These are phyloP conservation scores for Penicillium sp. DNA, from an alignment of 2,329 filamentous ascomycete genomes.

Conservation along the genomic window DNA sequence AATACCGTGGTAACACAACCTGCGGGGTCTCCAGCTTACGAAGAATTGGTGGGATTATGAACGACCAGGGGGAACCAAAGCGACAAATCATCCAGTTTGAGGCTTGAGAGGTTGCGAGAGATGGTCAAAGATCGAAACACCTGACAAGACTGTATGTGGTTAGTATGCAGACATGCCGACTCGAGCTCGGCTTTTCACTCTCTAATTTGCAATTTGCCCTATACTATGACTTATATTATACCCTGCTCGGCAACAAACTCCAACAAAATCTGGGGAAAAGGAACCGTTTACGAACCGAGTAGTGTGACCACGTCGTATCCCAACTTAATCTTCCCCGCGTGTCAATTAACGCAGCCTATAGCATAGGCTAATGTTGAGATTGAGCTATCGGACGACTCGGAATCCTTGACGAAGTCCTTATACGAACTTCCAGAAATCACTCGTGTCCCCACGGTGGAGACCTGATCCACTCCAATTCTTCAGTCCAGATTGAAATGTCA, in stretches of 20 bases:
- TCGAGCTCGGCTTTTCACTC: not conserved
- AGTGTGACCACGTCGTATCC: not conserved
- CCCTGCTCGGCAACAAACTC: not conserved
- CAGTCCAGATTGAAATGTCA: not conserved
- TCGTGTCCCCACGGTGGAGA: not conserved
- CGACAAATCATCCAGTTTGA: not conserved
- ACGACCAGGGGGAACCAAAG: not conserved
- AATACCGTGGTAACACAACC: not conserved
- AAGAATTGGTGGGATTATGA: not conserved
- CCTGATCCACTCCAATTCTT: slow-evolving; percentile 2
- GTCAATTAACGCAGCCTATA: not conserved
- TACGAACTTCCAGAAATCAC: not conserved
- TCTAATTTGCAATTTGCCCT: not conserved
- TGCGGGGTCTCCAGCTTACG: not conserved
- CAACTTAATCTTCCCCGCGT: not conserved
- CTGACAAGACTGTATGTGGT: not conserved
- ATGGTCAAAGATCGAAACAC: not conserved
- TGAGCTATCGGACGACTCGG: slow-evolving; percentile 9
- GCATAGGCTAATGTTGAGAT: not conserved
- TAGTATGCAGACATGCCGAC: not conserved
- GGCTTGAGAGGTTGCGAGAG: slow-evolving; percentile 1
- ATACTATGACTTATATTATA: not conserved
- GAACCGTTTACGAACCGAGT: not conserved
- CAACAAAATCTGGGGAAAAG: not conserved
- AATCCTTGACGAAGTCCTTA: slow-evolving; percentile 6